Percentiles rank a stretch among this genome's conserved stretches.
phyloP scores from a whole-genome alignment of 257 asterid species.

The Knoxia roxburghii region DNA sequence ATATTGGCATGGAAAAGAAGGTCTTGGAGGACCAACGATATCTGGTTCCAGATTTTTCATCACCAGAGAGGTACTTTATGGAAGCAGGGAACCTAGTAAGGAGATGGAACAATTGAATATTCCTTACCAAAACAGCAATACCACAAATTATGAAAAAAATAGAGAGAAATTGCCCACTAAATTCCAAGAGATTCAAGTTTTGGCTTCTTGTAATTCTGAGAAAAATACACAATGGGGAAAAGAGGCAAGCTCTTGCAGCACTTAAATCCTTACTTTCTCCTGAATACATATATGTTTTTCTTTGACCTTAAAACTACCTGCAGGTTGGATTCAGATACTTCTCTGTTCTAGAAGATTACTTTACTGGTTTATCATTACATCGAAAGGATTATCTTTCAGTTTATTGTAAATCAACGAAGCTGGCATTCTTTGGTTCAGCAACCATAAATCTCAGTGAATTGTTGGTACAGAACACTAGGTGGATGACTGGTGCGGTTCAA shows the following conservation, averaged over 20 bases:
- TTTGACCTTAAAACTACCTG: background rate
- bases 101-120: constrained; percentile 7
- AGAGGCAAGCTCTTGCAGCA: constrained; percentile 31
- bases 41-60: constrained; percentile 52
- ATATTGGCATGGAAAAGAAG: constrained; percentile 45
- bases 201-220: constrained; percentile 53
- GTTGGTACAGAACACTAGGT: constrained; percentile 25
- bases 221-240: constrained; percentile 50
- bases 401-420: constrained; percentile 18
- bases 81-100: background rate
- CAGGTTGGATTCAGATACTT: constrained; percentile 36
- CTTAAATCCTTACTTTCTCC: background rate
- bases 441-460: constrained; percentile 24
- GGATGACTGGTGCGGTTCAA: constrained; percentile 24
- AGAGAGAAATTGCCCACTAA: background rate
- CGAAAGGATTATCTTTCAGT: constrained; percentile 32
- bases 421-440: constrained; percentile 29
- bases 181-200: constrained; percentile 24
- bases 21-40: constrained; percentile 43
- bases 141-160: background rate
- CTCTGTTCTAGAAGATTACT: constrained; percentile 31
- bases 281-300: background rate
- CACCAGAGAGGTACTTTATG: constrained; percentile 46
- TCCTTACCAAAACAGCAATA: constrained; percentile 19
- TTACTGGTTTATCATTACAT: constrained; percentile 25